Percentiles rank a stretch among this genome's conserved stretches.
Evolutionary conservation across 2,329 filamentous ascomycete species (phyloP).

Genomic region (Colletotrichum zoysiae): DNA sequence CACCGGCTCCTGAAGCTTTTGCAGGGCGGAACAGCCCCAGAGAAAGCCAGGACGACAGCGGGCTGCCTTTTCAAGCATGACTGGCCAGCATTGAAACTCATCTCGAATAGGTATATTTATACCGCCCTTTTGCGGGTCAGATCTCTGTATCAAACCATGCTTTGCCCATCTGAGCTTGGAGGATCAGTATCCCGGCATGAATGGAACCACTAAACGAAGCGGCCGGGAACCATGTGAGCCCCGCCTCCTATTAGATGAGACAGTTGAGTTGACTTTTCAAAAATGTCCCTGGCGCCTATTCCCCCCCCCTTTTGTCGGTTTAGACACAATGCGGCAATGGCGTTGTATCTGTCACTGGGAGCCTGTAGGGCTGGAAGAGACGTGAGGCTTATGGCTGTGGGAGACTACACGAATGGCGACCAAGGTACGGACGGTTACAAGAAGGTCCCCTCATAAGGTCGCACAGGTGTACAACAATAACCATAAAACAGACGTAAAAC

Average conservation of each 20-base stretch:
- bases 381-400: neutral
- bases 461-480: too few relatives aligned
- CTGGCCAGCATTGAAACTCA: neutral
- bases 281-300: neutral
- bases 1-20: neutral
- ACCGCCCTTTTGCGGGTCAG: neutral
- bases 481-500: too few relatives aligned
- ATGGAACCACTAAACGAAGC: neutral
- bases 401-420: neutral
- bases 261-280: neutral
- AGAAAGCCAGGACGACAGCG: neutral
- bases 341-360: neutral
- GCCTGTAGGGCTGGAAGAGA: neutral
- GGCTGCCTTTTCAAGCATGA: neutral
- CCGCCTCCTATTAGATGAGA: neutral
- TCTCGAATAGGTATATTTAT: neutral
- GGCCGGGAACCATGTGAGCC: neutral
- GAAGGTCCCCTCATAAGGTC: too few relatives aligned
- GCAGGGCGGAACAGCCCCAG: neutral
- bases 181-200: neutral
- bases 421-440: too few relatives aligned
- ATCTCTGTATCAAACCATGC: neutral
- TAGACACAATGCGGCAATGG: neutral
- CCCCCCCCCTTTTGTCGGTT: neutral
- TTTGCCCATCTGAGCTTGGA: neutral